A percentile compares a stretch with the other conserved stretches of the same genome.
Conservation (phyloP, 1,139 yeast genomes). For the Sugiyamaella japonica region DNA sequence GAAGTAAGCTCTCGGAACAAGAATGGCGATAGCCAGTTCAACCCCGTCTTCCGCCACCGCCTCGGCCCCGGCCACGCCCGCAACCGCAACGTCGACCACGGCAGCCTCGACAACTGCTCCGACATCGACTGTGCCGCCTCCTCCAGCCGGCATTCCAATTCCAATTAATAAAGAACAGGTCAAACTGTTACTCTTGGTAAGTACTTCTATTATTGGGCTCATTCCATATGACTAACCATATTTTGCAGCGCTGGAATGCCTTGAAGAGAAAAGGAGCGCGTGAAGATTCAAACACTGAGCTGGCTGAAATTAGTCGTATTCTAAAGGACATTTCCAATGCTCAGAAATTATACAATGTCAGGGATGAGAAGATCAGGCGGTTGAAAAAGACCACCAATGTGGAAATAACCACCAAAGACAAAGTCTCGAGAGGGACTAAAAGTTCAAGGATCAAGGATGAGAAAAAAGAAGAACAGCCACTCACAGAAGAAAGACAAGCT, state of each 20-base stretch:
- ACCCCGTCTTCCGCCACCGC: neutral
- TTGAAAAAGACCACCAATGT: conserved; percentile 15
- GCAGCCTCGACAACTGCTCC: neutral
- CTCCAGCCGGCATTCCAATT: conserved; percentile 24
- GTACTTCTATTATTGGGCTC: conserved; percentile 16
- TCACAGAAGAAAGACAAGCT: neutral
- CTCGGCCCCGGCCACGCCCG: neutral
- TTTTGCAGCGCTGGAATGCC: conserved; percentile 44
- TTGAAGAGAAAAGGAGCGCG: conserved; percentile 40
- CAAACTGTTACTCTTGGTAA: conserved; percentile 39
- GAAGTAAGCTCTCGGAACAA: conserved; percentile 3
- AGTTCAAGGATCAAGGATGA: neutral
- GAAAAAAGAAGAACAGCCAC: neutral
- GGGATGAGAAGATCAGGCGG: conserved; percentile 34
- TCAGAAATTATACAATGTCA: conserved; percentile 43
- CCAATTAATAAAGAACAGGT: conserved; percentile 42
- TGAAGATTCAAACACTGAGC: conserved; percentile 39
- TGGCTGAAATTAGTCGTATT: conserved; percentile 40
- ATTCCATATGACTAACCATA: neutral
- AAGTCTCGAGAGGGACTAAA: neutral
- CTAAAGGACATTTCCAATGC: conserved; percentile 38
- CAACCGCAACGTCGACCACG: too few relatives aligned
- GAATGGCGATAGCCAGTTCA: conserved; percentile 15
- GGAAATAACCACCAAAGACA: neutral
- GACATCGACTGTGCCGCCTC: neutral